Percentiles rank a stretch among this genome's conserved stretches.
These are phyloP conservation scores for Candida taoyuanica DNA, from an alignment of 805 yeast species.

Conservation along the genomic window DNA sequence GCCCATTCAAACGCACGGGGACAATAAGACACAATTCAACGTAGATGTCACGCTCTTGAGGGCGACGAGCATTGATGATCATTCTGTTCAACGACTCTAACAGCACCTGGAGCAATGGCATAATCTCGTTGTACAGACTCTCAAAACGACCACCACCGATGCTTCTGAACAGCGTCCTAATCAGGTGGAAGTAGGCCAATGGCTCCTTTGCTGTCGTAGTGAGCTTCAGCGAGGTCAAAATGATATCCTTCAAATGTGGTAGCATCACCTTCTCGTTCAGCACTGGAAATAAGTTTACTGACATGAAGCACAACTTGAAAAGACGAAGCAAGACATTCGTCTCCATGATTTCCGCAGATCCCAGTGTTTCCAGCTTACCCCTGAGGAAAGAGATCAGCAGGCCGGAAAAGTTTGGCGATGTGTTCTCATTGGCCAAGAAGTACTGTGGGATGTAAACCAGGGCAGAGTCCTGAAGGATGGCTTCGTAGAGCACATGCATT, in stretches of 20 bases:
- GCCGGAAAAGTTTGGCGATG: constrained; percentile 88
- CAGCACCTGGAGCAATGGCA: constrained; percentile 84
- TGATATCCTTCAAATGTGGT: constrained; percentile 82
- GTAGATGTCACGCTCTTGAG: constrained; percentile 89
- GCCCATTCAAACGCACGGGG: constrained; percentile 88
- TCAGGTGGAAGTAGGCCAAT: constrained; percentile 78
- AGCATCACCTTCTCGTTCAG: constrained; percentile 82
- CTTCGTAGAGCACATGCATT: constrained; percentile 68
- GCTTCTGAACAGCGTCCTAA: constrained; percentile 85
- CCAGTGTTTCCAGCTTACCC: constrained; percentile 69
- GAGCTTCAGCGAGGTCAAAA: constrained; percentile 69
- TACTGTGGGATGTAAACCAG: constrained; percentile 89
- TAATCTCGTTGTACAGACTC: constrained; percentile 82
- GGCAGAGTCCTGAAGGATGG: constrained; percentile 80
- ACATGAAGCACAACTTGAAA: constrained; percentile 92
- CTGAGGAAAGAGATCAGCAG: constrained; percentile 72
- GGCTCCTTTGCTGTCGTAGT: constrained; percentile 91
- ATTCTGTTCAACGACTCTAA: constrained; percentile 81
- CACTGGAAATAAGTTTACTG: constrained; percentile 85
- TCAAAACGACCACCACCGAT: constrained; percentile 98
- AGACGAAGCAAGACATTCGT: constrained; percentile 79
- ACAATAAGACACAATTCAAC: constrained; percentile 94
- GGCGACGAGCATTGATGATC: constrained; percentile 75
- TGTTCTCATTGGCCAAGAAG: constrained; percentile 89
- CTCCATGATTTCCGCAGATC: constrained; percentile 70